These are phyloP conservation scores for Chlamydomonas sp. DNA, from an alignment of 139 green algal genomes.

Conservation along the genomic window DNA sequence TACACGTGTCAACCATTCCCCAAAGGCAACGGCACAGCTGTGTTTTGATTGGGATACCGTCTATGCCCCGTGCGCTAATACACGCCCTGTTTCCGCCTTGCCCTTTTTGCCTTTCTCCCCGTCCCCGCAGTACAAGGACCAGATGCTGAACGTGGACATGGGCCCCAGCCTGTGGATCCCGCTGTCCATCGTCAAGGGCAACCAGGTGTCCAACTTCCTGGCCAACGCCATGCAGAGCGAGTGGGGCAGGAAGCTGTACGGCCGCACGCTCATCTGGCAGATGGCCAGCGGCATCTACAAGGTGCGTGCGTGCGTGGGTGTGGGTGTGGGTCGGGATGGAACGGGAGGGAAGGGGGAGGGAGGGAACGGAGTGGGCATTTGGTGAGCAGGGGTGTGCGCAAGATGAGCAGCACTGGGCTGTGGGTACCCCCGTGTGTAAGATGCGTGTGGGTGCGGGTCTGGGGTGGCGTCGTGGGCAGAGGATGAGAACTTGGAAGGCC, in stretches of 20 bases:
- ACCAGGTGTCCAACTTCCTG: conserved; percentile 66
- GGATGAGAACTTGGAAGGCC: too few relatives aligned
- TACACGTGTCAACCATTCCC: too few relatives aligned
- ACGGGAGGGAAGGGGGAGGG: too few relatives aligned
- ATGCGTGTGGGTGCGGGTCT: too few relatives aligned
- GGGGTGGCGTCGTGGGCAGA: too few relatives aligned
- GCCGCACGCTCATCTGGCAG: conserved; percentile 66
- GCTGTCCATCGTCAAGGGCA: conserved; percentile 77
- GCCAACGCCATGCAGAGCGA: conserved; percentile 63
- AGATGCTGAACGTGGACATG: neutral
- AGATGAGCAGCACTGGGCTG: too few relatives aligned
- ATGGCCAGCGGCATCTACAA: conserved; percentile 73
- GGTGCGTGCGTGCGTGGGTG: conserved; percentile 27
- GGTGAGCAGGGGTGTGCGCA: too few relatives aligned
- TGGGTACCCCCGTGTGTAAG: too few relatives aligned
- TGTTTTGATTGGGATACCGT: too few relatives aligned
- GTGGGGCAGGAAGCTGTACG: conserved; percentile 65
- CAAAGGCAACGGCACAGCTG: too few relatives aligned
- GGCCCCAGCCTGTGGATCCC: conserved; percentile 63
- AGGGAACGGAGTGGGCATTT: too few relatives aligned
- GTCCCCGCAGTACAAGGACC: conserved; percentile 27
- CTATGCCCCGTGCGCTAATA: neutral
- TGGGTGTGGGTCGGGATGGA: neutral
- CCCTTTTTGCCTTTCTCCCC: neutral
- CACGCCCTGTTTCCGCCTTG: neutral